phyloP scores from a whole-genome alignment of 129 eudicot species.

The Calendula officinalis region DNA sequence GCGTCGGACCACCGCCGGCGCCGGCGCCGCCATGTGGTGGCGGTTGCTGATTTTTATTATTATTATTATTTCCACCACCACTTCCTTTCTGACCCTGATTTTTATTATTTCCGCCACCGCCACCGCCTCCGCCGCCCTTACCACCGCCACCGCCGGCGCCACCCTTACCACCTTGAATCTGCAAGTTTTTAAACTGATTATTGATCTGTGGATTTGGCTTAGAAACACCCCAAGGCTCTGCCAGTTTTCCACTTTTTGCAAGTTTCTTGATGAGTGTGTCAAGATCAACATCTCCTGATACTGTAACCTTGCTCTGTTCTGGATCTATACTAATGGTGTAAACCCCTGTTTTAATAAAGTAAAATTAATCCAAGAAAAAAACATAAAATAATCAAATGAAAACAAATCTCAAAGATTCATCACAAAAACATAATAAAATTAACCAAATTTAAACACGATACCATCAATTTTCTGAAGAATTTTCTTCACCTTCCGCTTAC shows the following conservation, averaged over 20 bases:
- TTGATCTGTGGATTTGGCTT: slow-evolving; percentile 44
- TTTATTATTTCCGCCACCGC: slow-evolving; percentile 24
- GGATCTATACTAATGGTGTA: slow-evolving; percentile 63
- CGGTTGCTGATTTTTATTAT: slow-evolving; percentile 27
- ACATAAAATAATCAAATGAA: no score
- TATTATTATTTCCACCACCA: slow-evolving; percentile 24
- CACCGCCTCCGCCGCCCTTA: slow-evolving; percentile 3
- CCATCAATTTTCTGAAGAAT: slow-evolving; percentile 97
- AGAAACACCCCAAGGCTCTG: slow-evolving; percentile 65
- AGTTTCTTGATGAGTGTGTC: slow-evolving; percentile 72
- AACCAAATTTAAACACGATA: slow-evolving; percentile 20
- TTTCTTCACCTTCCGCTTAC: slow-evolving; percentile 92
- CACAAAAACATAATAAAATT: background rate
- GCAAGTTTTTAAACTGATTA: slow-evolving; percentile 61
- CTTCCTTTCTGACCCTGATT: slow-evolving; percentile 34
- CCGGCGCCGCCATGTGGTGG: slow-evolving; percentile 25
- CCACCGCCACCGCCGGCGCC: slow-evolving; percentile 28
- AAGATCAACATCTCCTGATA: slow-evolving; percentile 67
- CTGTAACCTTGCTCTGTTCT: slow-evolving; percentile 80
- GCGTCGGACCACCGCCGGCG: slow-evolving; percentile 37
- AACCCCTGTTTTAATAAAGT: slow-evolving; percentile 46
- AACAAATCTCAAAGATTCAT: no score
- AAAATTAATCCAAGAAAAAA: background rate
- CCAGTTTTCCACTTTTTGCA: slow-evolving; percentile 70
- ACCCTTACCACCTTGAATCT: slow-evolving; percentile 39